Percentiles rank a stretch among this genome's conserved stretches.
Evolutionary conservation across 192 early-diverging fungal genomes (phyloP).

Genomic region (Spizellomyces punctatus): DNA sequence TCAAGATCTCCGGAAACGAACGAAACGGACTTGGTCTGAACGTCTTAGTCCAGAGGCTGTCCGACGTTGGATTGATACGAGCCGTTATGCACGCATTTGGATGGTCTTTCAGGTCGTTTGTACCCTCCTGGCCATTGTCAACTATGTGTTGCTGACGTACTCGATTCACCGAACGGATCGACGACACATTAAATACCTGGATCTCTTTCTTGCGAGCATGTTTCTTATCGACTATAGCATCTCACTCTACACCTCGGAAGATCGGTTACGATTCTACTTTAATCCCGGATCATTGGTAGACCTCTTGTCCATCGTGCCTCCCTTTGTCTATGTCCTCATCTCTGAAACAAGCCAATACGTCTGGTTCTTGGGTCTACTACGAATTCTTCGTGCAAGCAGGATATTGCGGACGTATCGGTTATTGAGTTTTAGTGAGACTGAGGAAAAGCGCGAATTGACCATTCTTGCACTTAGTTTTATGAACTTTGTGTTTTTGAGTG

Average conservation of each 20-base stretch:
- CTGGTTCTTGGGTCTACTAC: constrained; percentile 57
- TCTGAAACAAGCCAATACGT: constrained; percentile 46
- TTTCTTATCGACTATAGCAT: constrained; percentile 53
- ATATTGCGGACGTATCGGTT: constrained; percentile 56
- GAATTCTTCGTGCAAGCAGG: constrained; percentile 53
- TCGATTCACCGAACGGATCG: constrained; percentile 37
- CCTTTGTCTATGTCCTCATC: constrained; percentile 56
- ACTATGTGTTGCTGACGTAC: constrained; percentile 57
- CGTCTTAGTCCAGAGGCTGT: constrained; percentile 48
- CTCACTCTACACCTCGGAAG: constrained; percentile 58
- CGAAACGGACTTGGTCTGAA: constrained; percentile 48
- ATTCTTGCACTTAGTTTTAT: constrained; percentile 50
- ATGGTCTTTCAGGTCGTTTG: constrained; percentile 58
- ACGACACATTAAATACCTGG: constrained; percentile 49
- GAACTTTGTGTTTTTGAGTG: constrained; percentile 58
- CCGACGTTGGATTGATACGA: constrained; percentile 45
- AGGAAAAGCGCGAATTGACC: constrained; percentile 54
- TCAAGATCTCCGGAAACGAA: constrained; percentile 30
- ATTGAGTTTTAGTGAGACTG: constrained; percentile 53
- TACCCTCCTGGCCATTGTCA: constrained; percentile 51
- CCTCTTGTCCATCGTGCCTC: constrained; percentile 55
- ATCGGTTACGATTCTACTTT: constrained; percentile 55
- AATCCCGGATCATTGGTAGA: constrained; percentile 49
- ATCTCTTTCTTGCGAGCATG: constrained; percentile 47
- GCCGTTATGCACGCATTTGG: constrained; percentile 46